Base-by-base conservation (phyloP, 1,284 basidiomycete genomes). In the Fistulinella cinereoalba region DNA sequence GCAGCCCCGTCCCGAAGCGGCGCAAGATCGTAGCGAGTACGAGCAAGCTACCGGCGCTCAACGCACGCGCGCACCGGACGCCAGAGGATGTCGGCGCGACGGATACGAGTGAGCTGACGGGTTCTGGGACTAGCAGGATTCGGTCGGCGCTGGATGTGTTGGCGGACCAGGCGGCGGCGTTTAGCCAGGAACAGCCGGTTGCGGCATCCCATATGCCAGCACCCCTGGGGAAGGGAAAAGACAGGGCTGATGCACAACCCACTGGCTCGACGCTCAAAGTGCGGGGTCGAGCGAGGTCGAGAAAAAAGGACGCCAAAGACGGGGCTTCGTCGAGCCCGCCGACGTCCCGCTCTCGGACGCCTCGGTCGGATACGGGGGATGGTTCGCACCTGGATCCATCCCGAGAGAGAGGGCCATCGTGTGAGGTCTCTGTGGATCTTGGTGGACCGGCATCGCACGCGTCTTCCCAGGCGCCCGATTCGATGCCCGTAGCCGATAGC, bases 151-250 rank as follows among this genome's bases (percentile, higher is more conserved):
- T 86, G 56, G 83, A 86, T 54, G 82, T 85, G 28, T 68, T 87
- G 25, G 85, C 85, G 8, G 83, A 87, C 56, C 82, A 87, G 60
- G 83, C 83, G 3, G 82, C 81, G 9, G 68, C 48, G 53, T 72
- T 59, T 36, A 61, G 56, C 8, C 62, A 64, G 22, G 65, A 64
- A 13, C 49, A 45, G 25, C 6, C 52, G 6, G 13, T 33, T 4
- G 15, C 28, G n/a, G 25, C 22, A n/a, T 22, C 27, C 16, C 51
- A 44, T 23, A 16, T 33, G 33, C 33, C 31, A 0, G 47, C 40
- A 28, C 41, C 44, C 8, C 54, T 51, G 34, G 55, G 37, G 15
- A 61, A 58, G 27, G 62, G 45, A 22, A 67, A 58, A 32, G 50
- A 47, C 32, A 50, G 23, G 13, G 41, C 22, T 6, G 42, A 46